phyloP scores from a whole-genome alignment of 148 eudicot species.

The Nepenthes mirabilis region DNA sequence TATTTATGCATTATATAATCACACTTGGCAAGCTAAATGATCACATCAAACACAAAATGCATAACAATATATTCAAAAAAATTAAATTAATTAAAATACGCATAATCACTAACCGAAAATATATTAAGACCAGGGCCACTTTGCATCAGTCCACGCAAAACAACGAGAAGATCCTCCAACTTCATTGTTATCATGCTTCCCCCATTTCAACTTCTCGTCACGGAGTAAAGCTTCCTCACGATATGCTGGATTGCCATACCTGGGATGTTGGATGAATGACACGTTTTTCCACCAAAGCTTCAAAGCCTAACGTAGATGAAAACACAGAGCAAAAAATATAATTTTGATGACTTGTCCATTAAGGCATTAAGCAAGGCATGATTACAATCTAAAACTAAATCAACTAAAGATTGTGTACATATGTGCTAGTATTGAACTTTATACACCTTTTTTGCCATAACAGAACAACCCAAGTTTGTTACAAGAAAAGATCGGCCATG shows the following conservation, averaged over 20 bases:
- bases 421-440: too few relatives aligned
- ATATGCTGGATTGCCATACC: slow-evolving; percentile 50
- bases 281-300: slow-evolving; percentile 93
- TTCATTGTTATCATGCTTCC: slow-evolving; percentile 6
- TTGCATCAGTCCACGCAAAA: slow-evolving; percentile 77
- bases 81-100: too few relatives aligned
- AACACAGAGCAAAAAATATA: neutral
- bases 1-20: too few relatives aligned
- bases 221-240: slow-evolving; percentile 53
- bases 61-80: too few relatives aligned
- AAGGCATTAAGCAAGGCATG: neutral
- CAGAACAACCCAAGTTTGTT: too few relatives aligned
- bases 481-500: too few relatives aligned
- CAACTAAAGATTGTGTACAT: too few relatives aligned
- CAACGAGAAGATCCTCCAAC: slow-evolving; percentile 12
- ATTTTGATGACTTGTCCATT: neutral
- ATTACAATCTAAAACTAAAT: neutral
- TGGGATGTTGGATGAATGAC: slow-evolving; percentile 68
- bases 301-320: slow-evolving; percentile 39
- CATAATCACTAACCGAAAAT: too few relatives aligned
- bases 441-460: too few relatives aligned
- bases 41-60: too few relatives aligned
- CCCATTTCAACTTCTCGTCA: slow-evolving; percentile 33
- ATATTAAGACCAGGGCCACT: slow-evolving; percentile 75
- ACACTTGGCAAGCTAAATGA: too few relatives aligned